phyloP scores from a whole-genome alignment of 2,329 filamentous ascomycete species.

The Calonectria pauciramosa region DNA sequence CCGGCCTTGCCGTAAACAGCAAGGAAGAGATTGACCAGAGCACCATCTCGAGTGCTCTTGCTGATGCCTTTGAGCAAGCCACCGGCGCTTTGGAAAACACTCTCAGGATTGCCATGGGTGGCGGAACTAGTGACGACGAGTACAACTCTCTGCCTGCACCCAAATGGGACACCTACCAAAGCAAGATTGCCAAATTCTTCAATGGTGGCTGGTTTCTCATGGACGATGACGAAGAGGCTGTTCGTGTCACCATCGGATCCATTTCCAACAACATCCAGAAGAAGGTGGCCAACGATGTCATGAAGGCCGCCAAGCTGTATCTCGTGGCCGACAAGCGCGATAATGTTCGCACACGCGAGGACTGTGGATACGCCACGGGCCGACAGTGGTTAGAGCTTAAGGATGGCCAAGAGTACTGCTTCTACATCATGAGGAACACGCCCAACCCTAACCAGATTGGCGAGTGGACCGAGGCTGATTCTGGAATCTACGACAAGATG shows the following conservation, averaged over 20 bases:
- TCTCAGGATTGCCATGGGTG: background rate
- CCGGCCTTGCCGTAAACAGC: background rate
- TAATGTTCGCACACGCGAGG: background rate
- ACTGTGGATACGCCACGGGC: slow-evolving; percentile 13
- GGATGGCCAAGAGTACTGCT: slow-evolving; percentile 30
- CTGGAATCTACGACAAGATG: slow-evolving; percentile 33
- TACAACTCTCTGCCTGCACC: background rate
- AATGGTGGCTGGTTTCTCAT: slow-evolving; percentile 10
- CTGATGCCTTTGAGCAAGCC: background rate
- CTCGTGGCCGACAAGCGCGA: slow-evolving; percentile 34
- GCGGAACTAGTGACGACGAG: background rate
- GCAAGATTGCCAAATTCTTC: slow-evolving; percentile 6
- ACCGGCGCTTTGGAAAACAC: background rate
- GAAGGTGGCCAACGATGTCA: slow-evolving; percentile 38
- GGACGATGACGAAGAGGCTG: slow-evolving; percentile 17
- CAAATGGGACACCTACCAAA: background rate
- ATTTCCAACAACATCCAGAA: slow-evolving; percentile 27
- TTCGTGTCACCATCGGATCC: background rate
- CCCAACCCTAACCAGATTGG: background rate
- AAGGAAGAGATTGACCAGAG: slow-evolving; percentile 1
- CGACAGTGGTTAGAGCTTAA: slow-evolving; percentile 35
- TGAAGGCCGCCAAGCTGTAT: slow-evolving; percentile 28
- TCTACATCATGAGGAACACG: slow-evolving; percentile 31
- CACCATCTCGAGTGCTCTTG: background rate
- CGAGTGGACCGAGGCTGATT: slow-evolving; percentile 18